These are phyloP conservation scores for Penicillium psychrofluorescens DNA, from an alignment of 495 filamentous ascomycete species.

Conservation along the genomic window DNA sequence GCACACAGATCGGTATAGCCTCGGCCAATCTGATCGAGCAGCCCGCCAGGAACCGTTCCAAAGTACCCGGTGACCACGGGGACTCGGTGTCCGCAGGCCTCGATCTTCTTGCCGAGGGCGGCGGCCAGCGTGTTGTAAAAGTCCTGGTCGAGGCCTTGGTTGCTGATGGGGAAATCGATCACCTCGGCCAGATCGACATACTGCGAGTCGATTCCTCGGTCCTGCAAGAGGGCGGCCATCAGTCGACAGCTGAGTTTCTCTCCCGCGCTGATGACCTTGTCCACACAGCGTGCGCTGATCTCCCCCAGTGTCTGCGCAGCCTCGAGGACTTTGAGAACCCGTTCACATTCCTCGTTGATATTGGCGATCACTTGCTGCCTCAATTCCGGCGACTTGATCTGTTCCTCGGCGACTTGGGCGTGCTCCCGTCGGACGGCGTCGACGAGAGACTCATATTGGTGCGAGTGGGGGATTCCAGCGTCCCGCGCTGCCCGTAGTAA, in stretches of 20 bases:
- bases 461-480: conserved; percentile 52
- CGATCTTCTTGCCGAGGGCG: conserved; percentile 58
- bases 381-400: conserved; percentile 55
- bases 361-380: conserved; percentile 47
- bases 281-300: conserved; percentile 74
- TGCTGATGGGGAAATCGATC: conserved; percentile 51
- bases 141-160: conserved; percentile 58
- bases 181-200: conserved; percentile 81
- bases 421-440: conserved; percentile 71
- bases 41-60: conserved; percentile 71
- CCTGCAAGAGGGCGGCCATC: conserved; percentile 73
- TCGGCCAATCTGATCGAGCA: conserved; percentile 72
- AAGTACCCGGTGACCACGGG: conserved; percentile 85
- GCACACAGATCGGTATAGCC: conserved; percentile 90
- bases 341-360: conserved; percentile 65
- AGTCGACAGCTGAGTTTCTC: conserved; percentile 90
- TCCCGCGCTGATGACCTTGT: conserved; percentile 84
- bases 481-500: conserved; percentile 64
- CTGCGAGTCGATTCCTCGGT: conserved; percentile 69
- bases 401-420: conserved; percentile 53
- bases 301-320: conserved; percentile 55
- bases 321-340: conserved; percentile 51
- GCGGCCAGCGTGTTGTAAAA: conserved; percentile 72
- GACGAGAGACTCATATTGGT: conserved; percentile 62
- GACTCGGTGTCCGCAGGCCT: conserved; percentile 59